Evolutionary conservation across 2,329 filamentous ascomycete species (phyloP), one percentile per base, ranked within the genome.

Genomic region (Cyphellophora europaea): DNA sequence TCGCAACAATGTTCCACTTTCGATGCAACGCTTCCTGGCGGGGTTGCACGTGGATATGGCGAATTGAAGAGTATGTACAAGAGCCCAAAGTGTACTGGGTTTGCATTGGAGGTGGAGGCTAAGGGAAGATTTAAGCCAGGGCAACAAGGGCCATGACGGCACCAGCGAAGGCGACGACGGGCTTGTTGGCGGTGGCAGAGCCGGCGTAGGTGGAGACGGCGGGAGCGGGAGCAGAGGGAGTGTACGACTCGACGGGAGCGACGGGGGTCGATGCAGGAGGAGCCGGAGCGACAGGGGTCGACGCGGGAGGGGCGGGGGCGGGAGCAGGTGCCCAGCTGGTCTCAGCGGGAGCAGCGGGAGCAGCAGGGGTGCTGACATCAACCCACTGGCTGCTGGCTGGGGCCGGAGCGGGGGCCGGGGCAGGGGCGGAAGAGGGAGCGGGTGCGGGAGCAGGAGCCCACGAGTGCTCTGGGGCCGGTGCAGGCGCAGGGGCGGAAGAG

Each of bases 111-210:
- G 8, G 21, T n/a, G 21, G 21, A 25, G 8, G 21, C 8, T 25
- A 25, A 25, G 21, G 8, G 21, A n/a, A 25, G 8, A 35, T 27
- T 44, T 45, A 47, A 25, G 40, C 44, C 15, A 47, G 30, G 27
- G 38, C 44, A 19, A 47, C 30, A 27, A 47, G 35, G 27, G 40
- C 43, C 30, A 40, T 36, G 17, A 47, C 23, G 27, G 40, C 40
- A 28, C 42, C 44, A 10, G 43, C 27, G 10, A 47, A 34, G 30
- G 43, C 42, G 19, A 45, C 34, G 25, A 40, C 44, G 29, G 44
- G 42, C 42, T 45, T 47, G 44, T 43, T 43, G 42, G 19, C 23
- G 16, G 23, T 37, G 32, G 44, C 44, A 32, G 41, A 40, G 30
- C 42, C 44, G 13, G 40, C 42, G 28, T 37, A 45, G 6, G 37